Percentiles rank a stretch among this genome's conserved stretches.
Evolutionary conservation across 108 stramenopile genomes (phyloP).

Genomic region (Phaeodactylum tricornutum): DNA sequence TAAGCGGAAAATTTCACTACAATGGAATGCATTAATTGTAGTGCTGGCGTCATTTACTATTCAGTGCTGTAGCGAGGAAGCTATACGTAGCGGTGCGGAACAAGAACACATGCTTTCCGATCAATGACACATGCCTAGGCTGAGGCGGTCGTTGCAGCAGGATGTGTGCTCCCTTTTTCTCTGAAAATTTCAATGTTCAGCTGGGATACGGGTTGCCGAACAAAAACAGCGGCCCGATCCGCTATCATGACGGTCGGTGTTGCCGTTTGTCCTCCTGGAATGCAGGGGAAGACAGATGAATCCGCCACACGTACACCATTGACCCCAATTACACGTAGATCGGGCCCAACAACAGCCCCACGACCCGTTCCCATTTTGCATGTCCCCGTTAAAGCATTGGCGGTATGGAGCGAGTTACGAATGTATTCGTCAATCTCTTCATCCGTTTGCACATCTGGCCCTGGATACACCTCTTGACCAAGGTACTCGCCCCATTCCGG

Average conservation of each 20-base stretch:
- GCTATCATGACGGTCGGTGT: slow-evolving; percentile 40
- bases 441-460: slow-evolving; percentile 20
- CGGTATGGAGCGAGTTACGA: slow-evolving; percentile 21
- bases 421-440: slow-evolving; percentile 31
- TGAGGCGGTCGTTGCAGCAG: no score
- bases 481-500: slow-evolving; percentile 20
- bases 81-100: no score
- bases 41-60: no score
- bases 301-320: slow-evolving; percentile 31
- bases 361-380: slow-evolving; percentile 35
- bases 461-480: slow-evolving; percentile 29
- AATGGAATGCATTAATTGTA: no score
- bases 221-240: slow-evolving; percentile 27
- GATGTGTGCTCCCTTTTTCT: no score
- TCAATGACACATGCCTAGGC: no score
- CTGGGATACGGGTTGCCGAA: slow-evolving; percentile 5
- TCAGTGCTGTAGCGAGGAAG: no score
- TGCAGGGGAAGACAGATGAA: slow-evolving; percentile 23
- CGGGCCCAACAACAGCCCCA: slow-evolving; percentile 22
- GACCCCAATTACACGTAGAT: slow-evolving; percentile 24
- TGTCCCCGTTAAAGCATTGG: slow-evolving; percentile 30
- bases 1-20: no score
- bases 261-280: slow-evolving; percentile 29
- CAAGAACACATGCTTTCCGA: no score
- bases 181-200: no score